Evolutionary conservation across 139 green algal species (phyloP).

Genomic region (Nannochloris sp.): DNA sequence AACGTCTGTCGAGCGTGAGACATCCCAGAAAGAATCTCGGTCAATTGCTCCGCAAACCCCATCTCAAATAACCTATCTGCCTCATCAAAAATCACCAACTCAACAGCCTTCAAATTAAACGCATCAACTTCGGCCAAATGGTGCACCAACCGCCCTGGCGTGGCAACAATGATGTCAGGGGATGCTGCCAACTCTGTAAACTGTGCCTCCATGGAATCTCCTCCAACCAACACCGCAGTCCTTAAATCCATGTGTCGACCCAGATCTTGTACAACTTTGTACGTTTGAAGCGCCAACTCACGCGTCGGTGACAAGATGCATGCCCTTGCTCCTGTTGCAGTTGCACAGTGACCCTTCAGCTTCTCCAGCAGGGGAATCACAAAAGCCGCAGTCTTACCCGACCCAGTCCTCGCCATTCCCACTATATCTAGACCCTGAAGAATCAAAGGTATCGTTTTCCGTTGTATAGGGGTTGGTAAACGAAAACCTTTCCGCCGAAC

Average conservation of each 20-base stretch:
- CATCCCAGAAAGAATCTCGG: slow-evolving; percentile 65
- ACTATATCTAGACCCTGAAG: slow-evolving; percentile 74
- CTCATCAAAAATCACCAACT: slow-evolving; percentile 87
- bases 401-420: slow-evolving; percentile 89
- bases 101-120: slow-evolving; percentile 54
- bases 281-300: slow-evolving; percentile 77
- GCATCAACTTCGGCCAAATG: slow-evolving; percentile 78
- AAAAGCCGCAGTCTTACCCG: slow-evolving; percentile 94
- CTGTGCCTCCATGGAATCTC: slow-evolving; percentile 92
- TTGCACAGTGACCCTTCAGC: slow-evolving; percentile 63
- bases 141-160: slow-evolving; percentile 86
- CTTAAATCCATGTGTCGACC: slow-evolving; percentile 68
- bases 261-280: slow-evolving; percentile 77
- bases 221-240: slow-evolving; percentile 78
- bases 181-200: slow-evolving; percentile 84
- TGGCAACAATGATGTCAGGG: slow-evolving; percentile 93
- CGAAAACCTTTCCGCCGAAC: slow-evolving; percentile 88
- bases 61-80: slow-evolving; percentile 98
- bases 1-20: slow-evolving; percentile 73
- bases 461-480: slow-evolving; percentile 94
- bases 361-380: slow-evolving; percentile 84
- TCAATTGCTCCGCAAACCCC: slow-evolving; percentile 87
- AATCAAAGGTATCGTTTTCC: slow-evolving; percentile 77
- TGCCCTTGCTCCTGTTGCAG: slow-evolving; percentile 57
- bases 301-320: slow-evolving; percentile 85